Percentiles rank a stretch among this genome's conserved stretches.
These are phyloP conservation scores for Trichoderma gamsii DNA, from an alignment of 495 filamentous ascomycete species.

Conservation along the genomic window DNA sequence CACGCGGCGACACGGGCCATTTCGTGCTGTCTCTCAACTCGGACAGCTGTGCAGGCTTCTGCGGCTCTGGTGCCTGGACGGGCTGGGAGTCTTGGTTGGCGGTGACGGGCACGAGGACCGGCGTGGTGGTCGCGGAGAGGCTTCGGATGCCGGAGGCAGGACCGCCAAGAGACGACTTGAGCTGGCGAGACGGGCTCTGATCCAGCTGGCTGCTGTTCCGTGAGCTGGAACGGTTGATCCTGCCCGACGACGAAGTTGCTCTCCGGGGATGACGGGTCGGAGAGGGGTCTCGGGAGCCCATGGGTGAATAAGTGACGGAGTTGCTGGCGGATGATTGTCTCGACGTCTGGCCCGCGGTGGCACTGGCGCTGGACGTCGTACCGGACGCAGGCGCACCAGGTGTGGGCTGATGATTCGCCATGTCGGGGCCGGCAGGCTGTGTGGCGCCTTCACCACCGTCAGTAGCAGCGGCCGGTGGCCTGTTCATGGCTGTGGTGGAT, in stretches of 20 bases:
- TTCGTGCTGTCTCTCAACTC: constrained; percentile 53
- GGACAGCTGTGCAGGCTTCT: constrained; percentile 47
- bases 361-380: constrained; percentile 9
- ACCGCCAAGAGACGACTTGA: constrained; percentile 47
- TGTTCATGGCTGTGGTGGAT: constrained; percentile 15
- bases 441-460: constrained; percentile 11
- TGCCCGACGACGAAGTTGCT: constrained; percentile 11
- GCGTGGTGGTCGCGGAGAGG: constrained; percentile 57
- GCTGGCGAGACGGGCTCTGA: constrained; percentile 55
- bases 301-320: constrained; percentile 37
- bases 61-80: constrained; percentile 53
- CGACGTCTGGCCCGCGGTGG: constrained; percentile 21
- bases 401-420: constrained; percentile 15
- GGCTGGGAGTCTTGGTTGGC: constrained; percentile 41
- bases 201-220: constrained; percentile 66
- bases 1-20: constrained; percentile 60
- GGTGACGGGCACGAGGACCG: constrained; percentile 49
- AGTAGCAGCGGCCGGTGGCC: constrained; percentile 13
- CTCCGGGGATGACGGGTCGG: constrained; percentile 31
- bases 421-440: constrained; percentile 9
- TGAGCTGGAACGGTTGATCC: constrained; percentile 39
- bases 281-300: constrained; percentile 37
- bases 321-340: constrained; percentile 36
- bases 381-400: not conserved
- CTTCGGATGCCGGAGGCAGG: constrained; percentile 53